Evolutionary conservation across 495 filamentous ascomycete genomes (phyloP).

Genomic region (Schizothecium vesticola): DNA sequence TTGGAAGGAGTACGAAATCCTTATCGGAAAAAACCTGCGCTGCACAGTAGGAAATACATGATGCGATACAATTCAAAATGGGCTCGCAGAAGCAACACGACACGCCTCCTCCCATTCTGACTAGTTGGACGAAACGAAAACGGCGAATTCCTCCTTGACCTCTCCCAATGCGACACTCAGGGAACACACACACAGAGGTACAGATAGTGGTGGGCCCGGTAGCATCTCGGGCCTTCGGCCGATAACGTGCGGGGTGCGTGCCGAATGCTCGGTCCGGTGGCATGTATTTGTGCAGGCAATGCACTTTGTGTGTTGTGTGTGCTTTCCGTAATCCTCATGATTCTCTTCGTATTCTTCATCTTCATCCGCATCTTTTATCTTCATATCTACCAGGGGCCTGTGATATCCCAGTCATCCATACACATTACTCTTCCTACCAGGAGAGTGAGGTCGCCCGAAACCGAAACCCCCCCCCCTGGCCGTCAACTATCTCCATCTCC

Average conservation of each 20-base stretch:
- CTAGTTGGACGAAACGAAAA: not conserved
- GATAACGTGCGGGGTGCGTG: not conserved
- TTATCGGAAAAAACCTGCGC: too few relatives aligned
- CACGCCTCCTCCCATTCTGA: not conserved
- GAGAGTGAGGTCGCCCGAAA: not conserved
- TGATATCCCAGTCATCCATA: not conserved
- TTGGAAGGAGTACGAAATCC: too few relatives aligned
- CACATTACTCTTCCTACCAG: not conserved
- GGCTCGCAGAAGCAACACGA: not conserved
- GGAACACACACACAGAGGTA: not conserved
- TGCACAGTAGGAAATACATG: too few relatives aligned
- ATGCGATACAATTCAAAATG: not conserved
- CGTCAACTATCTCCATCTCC: not conserved
- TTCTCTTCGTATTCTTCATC: not conserved
- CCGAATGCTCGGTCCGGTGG: not conserved
- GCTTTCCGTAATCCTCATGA: not conserved
- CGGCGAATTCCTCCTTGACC: not conserved
- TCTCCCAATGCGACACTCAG: not conserved
- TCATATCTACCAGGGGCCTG: not conserved
- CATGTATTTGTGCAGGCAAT: not conserved
- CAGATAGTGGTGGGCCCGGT: not conserved
- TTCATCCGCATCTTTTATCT: not conserved
- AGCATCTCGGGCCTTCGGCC: not conserved
- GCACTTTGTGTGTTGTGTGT: too few relatives aligned
- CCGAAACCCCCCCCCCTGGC: not conserved